A percentile compares a stretch with the other conserved stretches of the same genome.
These are phyloP conservation scores for Aspergillus bridgeri DNA, from an alignment of 495 filamentous ascomycete species.

Conservation along the genomic window DNA sequence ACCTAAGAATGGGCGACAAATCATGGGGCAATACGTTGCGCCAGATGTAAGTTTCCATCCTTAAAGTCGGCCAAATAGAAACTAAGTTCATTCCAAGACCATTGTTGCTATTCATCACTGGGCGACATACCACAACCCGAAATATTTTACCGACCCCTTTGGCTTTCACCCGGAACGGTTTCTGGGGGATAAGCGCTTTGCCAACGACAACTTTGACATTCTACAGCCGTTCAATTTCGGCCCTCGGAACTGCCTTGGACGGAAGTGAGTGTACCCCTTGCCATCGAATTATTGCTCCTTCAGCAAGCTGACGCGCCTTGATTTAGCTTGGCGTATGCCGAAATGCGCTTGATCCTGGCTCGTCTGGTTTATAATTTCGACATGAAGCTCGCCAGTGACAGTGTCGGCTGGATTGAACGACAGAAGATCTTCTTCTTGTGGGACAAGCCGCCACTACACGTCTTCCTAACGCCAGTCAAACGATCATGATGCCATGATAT, in stretches of 20 bases:
- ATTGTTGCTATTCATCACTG: slow-evolving; percentile 47
- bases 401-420: slow-evolving; percentile 34
- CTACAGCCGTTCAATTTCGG: slow-evolving; percentile 57
- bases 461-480: slow-evolving; percentile 18
- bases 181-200: slow-evolving; percentile 29
- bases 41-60: slow-evolving; percentile 25
- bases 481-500: neutral
- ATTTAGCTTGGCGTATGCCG: slow-evolving; percentile 38
- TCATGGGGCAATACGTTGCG: slow-evolving; percentile 45
- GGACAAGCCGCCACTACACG: slow-evolving; percentile 30
- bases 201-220: slow-evolving; percentile 41
- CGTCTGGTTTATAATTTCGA: slow-evolving; percentile 42
- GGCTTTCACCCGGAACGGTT: slow-evolving; percentile 52
- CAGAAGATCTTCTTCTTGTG: slow-evolving; percentile 28
- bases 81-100: slow-evolving; percentile 31
- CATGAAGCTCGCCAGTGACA: slow-evolving; percentile 27
- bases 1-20: slow-evolving; percentile 41
- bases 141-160: slow-evolving; percentile 46
- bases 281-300: neutral
- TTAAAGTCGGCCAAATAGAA: slow-evolving; percentile 3
- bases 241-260: slow-evolving; percentile 57
- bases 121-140: slow-evolving; percentile 39
- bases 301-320: neutral
- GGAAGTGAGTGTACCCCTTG: slow-evolving; percentile 42
- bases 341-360: slow-evolving; percentile 39